A percentile compares a stretch with the other conserved stretches of the same genome.
Evolutionary conservation across 1,284 basidiomycete genomes (phyloP).

Genomic region (Austropuccinia psidii): DNA sequence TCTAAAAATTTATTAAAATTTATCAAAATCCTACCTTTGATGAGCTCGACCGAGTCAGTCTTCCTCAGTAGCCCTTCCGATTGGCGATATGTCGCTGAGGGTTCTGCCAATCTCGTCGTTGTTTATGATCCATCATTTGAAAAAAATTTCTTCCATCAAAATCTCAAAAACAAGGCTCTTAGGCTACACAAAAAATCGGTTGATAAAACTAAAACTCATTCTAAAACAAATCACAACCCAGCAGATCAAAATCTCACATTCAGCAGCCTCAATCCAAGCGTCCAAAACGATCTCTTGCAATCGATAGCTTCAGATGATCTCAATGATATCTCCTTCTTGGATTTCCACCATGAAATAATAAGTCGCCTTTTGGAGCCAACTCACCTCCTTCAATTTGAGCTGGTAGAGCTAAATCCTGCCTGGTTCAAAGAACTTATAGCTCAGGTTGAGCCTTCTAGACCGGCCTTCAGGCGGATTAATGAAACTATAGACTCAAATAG

Average conservation of each 20-base stretch:
- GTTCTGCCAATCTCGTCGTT: constrained; percentile 24
- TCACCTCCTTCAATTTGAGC: background rate
- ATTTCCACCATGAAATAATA: constrained; percentile 1
- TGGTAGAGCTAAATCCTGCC: background rate
- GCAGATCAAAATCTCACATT: too few species aligned
- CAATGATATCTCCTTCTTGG: background rate
- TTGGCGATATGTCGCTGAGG: constrained; percentile 29
- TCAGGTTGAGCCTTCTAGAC: background rate
- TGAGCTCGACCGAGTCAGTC: background rate
- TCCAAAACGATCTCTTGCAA: too few species aligned
- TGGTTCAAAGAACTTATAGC: background rate
- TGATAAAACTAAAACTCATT: too few species aligned
- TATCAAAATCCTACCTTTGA: too few species aligned
- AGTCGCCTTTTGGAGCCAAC: background rate
- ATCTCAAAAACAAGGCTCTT: background rate
- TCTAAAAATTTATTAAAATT: too few species aligned
- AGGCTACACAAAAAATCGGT: constrained; percentile 4
- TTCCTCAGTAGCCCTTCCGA: background rate
- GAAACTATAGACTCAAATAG: background rate
- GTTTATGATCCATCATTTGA: background rate
- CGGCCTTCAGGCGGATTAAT: background rate
- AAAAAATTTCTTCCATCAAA: too few species aligned
- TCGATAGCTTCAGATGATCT: too few species aligned
- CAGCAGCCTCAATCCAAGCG: too few species aligned
- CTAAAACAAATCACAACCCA: too few species aligned